These are phyloP conservation scores for Candida lessepsii DNA, from an alignment of 805 yeast species.

Conservation along the genomic window DNA sequence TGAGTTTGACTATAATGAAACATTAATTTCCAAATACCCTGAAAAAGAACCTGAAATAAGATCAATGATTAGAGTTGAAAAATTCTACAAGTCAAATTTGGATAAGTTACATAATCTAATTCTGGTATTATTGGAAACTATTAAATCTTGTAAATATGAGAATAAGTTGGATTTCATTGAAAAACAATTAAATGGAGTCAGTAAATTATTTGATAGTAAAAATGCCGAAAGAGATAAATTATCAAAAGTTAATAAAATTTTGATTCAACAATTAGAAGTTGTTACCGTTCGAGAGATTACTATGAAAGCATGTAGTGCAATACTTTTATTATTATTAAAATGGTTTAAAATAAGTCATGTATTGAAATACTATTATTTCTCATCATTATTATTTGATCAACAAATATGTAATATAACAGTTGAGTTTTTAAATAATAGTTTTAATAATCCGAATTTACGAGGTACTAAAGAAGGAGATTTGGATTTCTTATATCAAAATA, in stretches of 20 bases:
- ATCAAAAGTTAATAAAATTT: constrained; percentile 21
- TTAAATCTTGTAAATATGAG: constrained; percentile 52
- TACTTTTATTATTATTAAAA: constrained; percentile 51
- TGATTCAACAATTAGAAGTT: constrained; percentile 51
- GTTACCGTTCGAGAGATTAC: constrained; percentile 61
- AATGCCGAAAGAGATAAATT: constrained; percentile 9
- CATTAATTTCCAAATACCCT: constrained; percentile 29
- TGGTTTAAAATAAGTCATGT: constrained; percentile 84
- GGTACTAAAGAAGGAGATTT: constrained; percentile 23
- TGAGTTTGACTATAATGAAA: constrained; percentile 31
- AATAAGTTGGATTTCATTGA: constrained; percentile 35
- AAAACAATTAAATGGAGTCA: constrained; percentile 33
- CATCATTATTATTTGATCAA: constrained; percentile 72
- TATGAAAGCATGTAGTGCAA: constrained; percentile 56
- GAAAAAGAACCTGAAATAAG: constrained; percentile 33
- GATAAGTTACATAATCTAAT: constrained; percentile 62
- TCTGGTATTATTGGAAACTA: constrained; percentile 59
- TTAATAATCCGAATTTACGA: constrained; percentile 36
- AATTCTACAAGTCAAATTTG: constrained; percentile 52
- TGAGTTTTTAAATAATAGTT: constrained; percentile 33
- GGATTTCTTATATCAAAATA: constrained; percentile 39
- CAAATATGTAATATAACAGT: constrained; percentile 44
- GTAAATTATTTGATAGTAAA: constrained; percentile 22
- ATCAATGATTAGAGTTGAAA: constrained; percentile 56
- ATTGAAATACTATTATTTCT: constrained; percentile 72